Base-by-base conservation (phyloP, 352 stramenopile species). In the Globisporangium orthogonon region DNA sequence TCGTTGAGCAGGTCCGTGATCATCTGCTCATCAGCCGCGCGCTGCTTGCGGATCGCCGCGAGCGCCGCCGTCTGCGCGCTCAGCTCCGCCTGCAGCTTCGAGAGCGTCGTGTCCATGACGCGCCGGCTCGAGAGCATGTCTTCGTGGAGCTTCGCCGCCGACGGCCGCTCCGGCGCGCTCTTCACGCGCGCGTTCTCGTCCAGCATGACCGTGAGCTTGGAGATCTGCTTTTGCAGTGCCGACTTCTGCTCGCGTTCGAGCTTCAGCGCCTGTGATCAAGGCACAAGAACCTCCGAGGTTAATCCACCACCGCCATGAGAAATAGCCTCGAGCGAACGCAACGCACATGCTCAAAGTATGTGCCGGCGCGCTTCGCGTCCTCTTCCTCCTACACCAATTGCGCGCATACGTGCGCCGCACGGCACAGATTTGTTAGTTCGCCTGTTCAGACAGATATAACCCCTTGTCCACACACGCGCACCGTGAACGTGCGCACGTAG, bases 51-150 rank as follows among this genome's bases (percentile, higher is more conserved):
- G 66, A 94, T 67, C 13, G 67, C 70, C 56, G 84, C 67, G 43
- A 94, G 65, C 18, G 84, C 72, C 13, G 54, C 30, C 4, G 74
- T 63, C 69, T 94, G 84, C 45, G 60, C 60, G 15, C 50, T 85
- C 2, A 94, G 69, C 54, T 92, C 84, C 37, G 63, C 64, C 60
- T 89, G 82, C 43, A 94, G 66, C 62, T 85, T 85, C 15, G 74
- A 60, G 49, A 94, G 79, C n/a, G 74, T 89, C 58, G 78, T 87
- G 57, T 94, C 84, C 46, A 94, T 91, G 55, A 92, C 63, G 49
- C 83, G 82, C 37, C 84, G 84, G 53, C 82, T 92, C 52, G 76
- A 80, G 57, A 94, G 78, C 80, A 94, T 89, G 56, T 94, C 82
- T 61, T 92, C 84, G 43, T 92, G 79, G 51, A 81, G 65, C 55